Conservation (phyloP, 2,329 filamentous ascomycete species). For the Chaetomiaceae sp. region DNA sequence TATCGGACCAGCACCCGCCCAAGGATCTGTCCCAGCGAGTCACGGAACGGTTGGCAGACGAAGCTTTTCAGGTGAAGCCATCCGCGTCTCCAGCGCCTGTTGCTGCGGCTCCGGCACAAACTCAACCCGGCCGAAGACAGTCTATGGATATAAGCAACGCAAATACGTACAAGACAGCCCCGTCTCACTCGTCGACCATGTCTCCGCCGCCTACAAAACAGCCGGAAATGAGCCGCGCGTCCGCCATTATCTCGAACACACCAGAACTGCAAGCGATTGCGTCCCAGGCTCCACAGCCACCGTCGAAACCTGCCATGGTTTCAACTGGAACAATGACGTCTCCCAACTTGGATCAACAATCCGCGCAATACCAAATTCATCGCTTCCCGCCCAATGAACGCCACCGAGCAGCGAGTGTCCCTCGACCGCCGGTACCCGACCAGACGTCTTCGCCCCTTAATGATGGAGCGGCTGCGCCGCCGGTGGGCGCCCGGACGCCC, state of each 20-base stretch:
- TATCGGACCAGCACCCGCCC: slow-evolving; percentile 42
- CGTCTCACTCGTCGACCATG: slow-evolving; percentile 20
- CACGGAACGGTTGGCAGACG: slow-evolving; percentile 72
- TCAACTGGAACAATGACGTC: slow-evolving; percentile 77
- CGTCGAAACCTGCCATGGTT: slow-evolving; percentile 35
- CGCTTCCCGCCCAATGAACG: slow-evolving; percentile 38
- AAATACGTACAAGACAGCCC: slow-evolving; percentile 16
- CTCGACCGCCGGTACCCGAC: slow-evolving; percentile 29
- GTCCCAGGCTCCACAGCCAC: slow-evolving; percentile 34
- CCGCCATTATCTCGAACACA: slow-evolving; percentile 56
- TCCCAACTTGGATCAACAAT: slow-evolving; percentile 45
- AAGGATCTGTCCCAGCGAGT: slow-evolving; percentile 59
- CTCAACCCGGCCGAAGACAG: slow-evolving; percentile 27
- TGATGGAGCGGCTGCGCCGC: slow-evolving; percentile 22
- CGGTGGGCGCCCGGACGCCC: slow-evolving; percentile 26
- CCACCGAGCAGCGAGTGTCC: slow-evolving; percentile 35
- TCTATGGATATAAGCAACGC: slow-evolving; percentile 28
- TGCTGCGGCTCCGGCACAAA: slow-evolving; percentile 18
- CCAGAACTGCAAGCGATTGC: slow-evolving; percentile 56
- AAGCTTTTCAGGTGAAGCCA: slow-evolving; percentile 61
- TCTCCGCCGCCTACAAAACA: slow-evolving; percentile 37
- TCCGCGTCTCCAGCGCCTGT: slow-evolving; percentile 23
- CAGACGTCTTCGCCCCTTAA: slow-evolving; percentile 22
- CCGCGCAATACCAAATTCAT: slow-evolving; percentile 33
- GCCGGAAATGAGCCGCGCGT: slow-evolving; percentile 52